Conservation (phyloP, 106 monocot genomes). For the Dendrobium officinale region DNA sequence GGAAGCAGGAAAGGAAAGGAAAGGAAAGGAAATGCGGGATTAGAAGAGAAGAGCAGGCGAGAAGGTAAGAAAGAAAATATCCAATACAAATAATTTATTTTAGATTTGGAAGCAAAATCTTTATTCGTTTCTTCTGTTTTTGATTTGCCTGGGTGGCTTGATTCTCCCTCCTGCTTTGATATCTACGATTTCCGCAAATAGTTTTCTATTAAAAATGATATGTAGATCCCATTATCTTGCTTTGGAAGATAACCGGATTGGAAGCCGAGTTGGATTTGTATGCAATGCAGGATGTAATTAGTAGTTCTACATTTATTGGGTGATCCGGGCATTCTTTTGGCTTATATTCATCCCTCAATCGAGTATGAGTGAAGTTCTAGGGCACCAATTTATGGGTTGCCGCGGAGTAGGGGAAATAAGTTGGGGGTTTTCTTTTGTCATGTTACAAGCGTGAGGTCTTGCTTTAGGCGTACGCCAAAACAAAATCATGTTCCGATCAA, state of each 20-base stretch:
- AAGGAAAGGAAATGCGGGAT: neutral
- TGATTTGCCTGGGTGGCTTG: neutral
- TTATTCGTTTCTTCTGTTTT: conserved; percentile 1
- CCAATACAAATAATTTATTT: neutral
- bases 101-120: neutral
- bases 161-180: neutral
- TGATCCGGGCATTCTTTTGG: neutral
- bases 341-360: neutral
- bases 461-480: no score
- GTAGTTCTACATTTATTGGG: neutral
- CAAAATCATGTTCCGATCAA: no score
- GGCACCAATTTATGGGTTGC: neutral
- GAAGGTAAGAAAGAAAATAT: neutral
- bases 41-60: neutral
- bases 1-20: neutral
- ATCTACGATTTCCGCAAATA: neutral
- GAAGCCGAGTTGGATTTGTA: conserved; percentile 1
- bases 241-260: neutral
- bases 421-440: neutral
- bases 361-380: neutral
- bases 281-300: neutral
- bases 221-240: neutral
- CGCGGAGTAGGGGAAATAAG: neutral
- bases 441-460: neutral
- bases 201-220: neutral